A percentile compares a stretch with the other conserved stretches of the same genome.
These are phyloP conservation scores for Phylloporus scabripes DNA, from an alignment of 768 basidiomycete species.

Conservation along the genomic window DNA sequence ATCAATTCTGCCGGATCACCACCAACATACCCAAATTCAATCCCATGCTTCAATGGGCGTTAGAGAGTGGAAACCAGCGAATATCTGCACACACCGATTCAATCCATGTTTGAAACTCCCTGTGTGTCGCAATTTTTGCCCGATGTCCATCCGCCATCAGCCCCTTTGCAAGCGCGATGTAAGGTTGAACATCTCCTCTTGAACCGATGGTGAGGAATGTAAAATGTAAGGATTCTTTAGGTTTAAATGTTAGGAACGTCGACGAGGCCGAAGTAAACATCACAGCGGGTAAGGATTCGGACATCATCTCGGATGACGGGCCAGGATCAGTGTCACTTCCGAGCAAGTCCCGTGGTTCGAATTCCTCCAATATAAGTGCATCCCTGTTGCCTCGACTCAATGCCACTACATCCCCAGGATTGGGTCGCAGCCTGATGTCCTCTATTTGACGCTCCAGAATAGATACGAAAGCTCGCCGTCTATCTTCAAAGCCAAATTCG, in stretches of 20 bases:
- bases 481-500: conserved; percentile 80
- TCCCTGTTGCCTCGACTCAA: conserved; percentile 57
- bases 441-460: conserved; percentile 82
- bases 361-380: conserved; percentile 79
- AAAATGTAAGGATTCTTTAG: conserved; percentile 75
- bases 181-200: conserved; percentile 96
- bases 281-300: conserved; percentile 75
- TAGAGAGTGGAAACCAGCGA: conserved; percentile 4
- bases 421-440: conserved; percentile 48
- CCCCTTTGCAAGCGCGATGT: conserved; percentile 92
- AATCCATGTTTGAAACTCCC: conserved; percentile 93
- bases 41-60: conserved; percentile 64
- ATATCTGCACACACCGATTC: conserved; percentile 63
- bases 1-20: conserved; percentile 97
- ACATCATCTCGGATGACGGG: conserved; percentile 49
- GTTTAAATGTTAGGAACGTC: conserved; percentile 96
- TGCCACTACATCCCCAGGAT: conserved; percentile 37
- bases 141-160: conserved; percentile 85
- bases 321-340: conserved; percentile 37
- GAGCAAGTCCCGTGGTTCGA: conserved; percentile 49
- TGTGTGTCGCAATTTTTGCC: conserved; percentile 89
- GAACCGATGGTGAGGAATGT: conserved; percentile 96
- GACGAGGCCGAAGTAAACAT: conserved; percentile 97
- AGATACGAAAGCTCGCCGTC: conserved; percentile 69
- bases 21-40: conserved; percentile 90